These are phyloP conservation scores for Umbelopsis isabellina DNA, from an alignment of 192 early-diverging fungal species.

Conservation along the genomic window DNA sequence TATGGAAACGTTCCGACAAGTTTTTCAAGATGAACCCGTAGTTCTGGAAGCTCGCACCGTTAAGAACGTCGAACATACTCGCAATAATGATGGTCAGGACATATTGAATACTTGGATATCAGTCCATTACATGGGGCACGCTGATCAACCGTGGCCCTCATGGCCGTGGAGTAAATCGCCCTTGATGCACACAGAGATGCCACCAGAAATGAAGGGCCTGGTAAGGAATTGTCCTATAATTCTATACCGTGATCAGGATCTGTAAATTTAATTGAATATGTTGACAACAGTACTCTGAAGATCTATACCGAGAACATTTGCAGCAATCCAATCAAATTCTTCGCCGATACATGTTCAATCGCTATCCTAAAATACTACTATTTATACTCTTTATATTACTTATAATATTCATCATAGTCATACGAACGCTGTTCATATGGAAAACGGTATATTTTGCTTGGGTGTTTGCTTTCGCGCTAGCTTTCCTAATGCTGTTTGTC, in stretches of 20 bases:
- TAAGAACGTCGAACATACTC: neutral
- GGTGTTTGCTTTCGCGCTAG: conserved; percentile 11
- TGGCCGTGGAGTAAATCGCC: conserved; percentile 16
- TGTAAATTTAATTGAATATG: no score
- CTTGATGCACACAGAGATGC: conserved; percentile 16
- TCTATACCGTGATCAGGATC: no score
- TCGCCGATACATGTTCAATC: conserved; percentile 7
- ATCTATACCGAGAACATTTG: neutral
- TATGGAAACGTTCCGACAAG: neutral
- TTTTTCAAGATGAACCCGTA: conserved; percentile 17
- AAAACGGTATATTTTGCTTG: conserved; percentile 13
- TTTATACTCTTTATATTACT: neutral
- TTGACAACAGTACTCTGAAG: neutral
- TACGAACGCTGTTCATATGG: conserved; percentile 1
- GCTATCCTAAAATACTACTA: conserved; percentile 10
- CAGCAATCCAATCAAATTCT: conserved; percentile 13
- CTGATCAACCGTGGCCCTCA: conserved; percentile 3
- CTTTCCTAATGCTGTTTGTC: neutral
- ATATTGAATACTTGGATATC: neutral
- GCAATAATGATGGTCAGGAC: neutral
- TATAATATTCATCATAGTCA: conserved; percentile 10
- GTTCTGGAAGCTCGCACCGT: neutral
- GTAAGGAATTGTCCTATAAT: neutral
- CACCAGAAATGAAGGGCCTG: conserved; percentile 4
- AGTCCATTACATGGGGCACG: neutral